Base-by-base conservation (phyloP, 768 basidiomycete species). In the Gyrodon lividus region DNA sequence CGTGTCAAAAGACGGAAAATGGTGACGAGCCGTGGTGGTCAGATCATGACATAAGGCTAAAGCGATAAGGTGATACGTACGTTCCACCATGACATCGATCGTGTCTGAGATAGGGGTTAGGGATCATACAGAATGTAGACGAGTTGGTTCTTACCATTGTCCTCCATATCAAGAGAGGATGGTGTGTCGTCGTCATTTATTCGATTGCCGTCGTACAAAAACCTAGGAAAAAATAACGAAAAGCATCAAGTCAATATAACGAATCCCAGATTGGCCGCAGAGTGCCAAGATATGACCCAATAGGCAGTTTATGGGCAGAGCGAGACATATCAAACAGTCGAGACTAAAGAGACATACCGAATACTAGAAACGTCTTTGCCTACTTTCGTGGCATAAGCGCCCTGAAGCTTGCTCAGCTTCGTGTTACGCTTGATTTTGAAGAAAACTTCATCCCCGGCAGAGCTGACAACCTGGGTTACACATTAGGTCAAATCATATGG, bases 401-500 rank as follows among this genome's bases (percentile, higher is more conserved):
- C 89, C 67, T 93, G 90, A 22, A 96, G 81, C 75, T 96, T 97
- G 77, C 84, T 89, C 60, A 97, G 72, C 75, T 88, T 93, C 39
- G 93, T 95, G 70, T 80, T 89, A 64, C 87, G 83, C 74, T 95
- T 97, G 74, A 97, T 95, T 80, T 97, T 96, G 81, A 97, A 97
- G 73, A 89, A 96, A 23, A 96, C 90, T 68, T 95, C 92, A 30
- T 94, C 90, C 51, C 90, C 91, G 12, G 73, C 68, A 33, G 87
- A 78, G 58, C 81, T 84, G 40, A 86, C 80, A 43, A 92, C 90
- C 90, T 92, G 12, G 5, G 1, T 17, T 6, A 6, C 0, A 17
- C n/a, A 6, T 35, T n/a, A 35, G 16, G n/a, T n/a, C 6, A 37
- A 6, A 20, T 6, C 6, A 19, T 3, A 2, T 12, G 37, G 13